Evolutionary conservation across 1,284 basidiomycete genomes (phyloP), one percentile per base, ranked within the genome.

Genomic region (Moesziomyces sp.): DNA sequence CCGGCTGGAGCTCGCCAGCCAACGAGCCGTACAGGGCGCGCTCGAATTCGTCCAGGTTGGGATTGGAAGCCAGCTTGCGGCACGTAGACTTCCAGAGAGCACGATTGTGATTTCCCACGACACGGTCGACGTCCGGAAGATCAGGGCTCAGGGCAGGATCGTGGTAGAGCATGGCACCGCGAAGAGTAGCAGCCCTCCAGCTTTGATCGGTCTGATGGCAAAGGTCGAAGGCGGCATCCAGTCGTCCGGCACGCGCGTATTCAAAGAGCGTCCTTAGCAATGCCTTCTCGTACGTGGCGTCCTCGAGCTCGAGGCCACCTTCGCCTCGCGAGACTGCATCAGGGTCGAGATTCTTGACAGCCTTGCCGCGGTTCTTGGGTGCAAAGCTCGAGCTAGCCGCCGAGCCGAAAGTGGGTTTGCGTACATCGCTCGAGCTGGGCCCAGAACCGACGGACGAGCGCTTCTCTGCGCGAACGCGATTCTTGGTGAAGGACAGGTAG

Each of bases 101-200:
- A 21, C 83, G 70, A 46, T 82, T 76, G 26, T 79, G 76, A 60
- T 83, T 80, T 21, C 83, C 83, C 13, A 78, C 60, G 18, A 77
- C 62, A 5, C 52, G 54, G n/a, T 76, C 60, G n/a, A 74, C 56
- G 44, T 77, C 74, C 38, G 71, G 62, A 49, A 74, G 19, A 19
- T 64, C 71, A 40, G 58, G 24, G 48, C 58, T 54, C 44, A 80
- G 46, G 8, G 38, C 21, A 0, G 80, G 76, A 23, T 81, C 75
- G 43, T 79, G 71, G 52, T 84, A 83, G 18, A 83, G 77, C 46
- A 82, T 74, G 16, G 92, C 90, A 2, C 93, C 94, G 5, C 91
- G 88, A 33, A 96, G 89, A 59, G 90, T 92, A 0, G 93, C 93
- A 0, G 93, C 93, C 30, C 93, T 88, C 95, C 95, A 98, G 3